Percentiles rank a stretch among this genome's conserved stretches.
phyloP scores from a whole-genome alignment of 2,329 filamentous ascomycete genomes.

The Didymellaceae sp. region DNA sequence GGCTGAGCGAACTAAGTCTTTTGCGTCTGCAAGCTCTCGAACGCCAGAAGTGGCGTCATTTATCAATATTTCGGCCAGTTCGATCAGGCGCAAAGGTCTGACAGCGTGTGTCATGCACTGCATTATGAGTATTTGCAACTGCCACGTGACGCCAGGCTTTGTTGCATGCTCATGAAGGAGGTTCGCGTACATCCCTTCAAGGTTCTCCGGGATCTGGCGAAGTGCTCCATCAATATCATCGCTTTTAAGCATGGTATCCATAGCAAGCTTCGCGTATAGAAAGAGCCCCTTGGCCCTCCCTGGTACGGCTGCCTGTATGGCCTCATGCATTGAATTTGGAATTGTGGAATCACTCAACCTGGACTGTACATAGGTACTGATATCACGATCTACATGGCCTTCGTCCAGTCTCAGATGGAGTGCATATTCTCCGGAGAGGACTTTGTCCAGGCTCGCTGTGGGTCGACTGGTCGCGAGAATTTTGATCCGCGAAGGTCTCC shows the following conservation, averaged over 20 bases:
- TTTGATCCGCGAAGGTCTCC: slow-evolving; percentile 47
- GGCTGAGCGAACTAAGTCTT: neutral
- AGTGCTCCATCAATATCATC: neutral
- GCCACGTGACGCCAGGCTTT: neutral
- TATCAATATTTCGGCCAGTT: neutral
- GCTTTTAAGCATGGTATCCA: neutral
- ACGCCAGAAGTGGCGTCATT: no score
- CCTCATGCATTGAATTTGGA: neutral
- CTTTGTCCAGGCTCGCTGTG: slow-evolving; percentile 39
- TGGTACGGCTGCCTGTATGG: neutral
- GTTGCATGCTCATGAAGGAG: neutral
- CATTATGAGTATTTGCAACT: neutral
- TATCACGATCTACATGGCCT: neutral
- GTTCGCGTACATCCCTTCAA: neutral
- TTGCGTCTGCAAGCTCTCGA: neutral
- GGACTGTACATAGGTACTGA: neutral
- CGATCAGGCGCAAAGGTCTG: neutral
- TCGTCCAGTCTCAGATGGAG: slow-evolving; percentile 32
- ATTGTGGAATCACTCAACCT: neutral
- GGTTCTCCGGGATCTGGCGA: neutral
- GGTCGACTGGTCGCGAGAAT: slow-evolving; percentile 55
- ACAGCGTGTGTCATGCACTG: neutral
- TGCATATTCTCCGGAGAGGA: neutral
- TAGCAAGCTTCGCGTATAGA: neutral
- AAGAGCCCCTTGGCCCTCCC: neutral